phyloP scores from a whole-genome alignment of 306 rosid genomes.

The Prosopis cineraria region DNA sequence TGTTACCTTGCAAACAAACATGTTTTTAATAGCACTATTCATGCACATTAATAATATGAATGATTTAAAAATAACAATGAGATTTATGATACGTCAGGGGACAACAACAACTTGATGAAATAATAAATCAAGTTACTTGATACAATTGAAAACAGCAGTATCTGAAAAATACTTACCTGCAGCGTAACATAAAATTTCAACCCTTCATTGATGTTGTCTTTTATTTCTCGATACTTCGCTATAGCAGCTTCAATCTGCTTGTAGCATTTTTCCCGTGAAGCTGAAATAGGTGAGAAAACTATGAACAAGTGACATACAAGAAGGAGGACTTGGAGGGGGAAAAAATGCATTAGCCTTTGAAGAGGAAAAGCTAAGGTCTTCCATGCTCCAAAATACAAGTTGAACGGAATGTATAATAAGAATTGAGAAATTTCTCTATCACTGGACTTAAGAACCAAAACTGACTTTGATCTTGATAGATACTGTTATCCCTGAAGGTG shows the following conservation, averaged over 20 bases:
- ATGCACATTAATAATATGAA: conserved; percentile 3
- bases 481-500: not conserved
- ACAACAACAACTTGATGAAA: not conserved
- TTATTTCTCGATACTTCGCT: conserved; percentile 84
- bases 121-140: not conserved
- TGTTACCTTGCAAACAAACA: not conserved
- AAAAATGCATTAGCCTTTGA: conserved; percentile 14
- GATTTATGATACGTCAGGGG: not conserved
- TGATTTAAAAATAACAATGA: not conserved
- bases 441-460: not conserved
- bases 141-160: conserved; percentile 20
- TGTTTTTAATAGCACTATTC: not conserved
- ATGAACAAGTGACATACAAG: conserved; percentile 27
- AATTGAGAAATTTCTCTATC: not conserved
- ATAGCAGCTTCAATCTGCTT: conserved; percentile 97
- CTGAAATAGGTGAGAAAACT: conserved; percentile 47
- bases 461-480: not conserved
- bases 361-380: not conserved
- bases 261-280: conserved; percentile 88
- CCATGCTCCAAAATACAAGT: not conserved
- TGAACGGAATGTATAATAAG: not conserved
- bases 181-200: conserved; percentile 88
- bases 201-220: conserved; percentile 94
- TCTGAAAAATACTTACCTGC: conserved; percentile 55
- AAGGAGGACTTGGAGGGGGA: not conserved